phyloP scores from a whole-genome alignment of 805 yeast genomes.

The Cyberlindnera petersonii region DNA sequence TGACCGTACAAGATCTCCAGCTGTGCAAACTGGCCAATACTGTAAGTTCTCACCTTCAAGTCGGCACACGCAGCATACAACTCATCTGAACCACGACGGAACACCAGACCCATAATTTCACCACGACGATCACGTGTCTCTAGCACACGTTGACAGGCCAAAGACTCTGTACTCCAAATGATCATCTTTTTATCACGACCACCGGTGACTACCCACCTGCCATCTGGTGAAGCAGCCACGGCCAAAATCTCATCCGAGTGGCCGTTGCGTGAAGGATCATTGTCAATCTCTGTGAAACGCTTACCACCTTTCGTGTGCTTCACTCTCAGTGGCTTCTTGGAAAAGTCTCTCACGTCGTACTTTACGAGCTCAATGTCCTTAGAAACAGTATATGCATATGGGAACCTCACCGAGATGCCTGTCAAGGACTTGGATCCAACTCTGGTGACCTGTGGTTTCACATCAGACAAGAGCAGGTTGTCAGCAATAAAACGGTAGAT shows the following conservation, averaged over 20 bases:
- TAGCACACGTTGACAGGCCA: slow-evolving; percentile 71
- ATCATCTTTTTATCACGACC: slow-evolving; percentile 78
- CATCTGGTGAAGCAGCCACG: slow-evolving; percentile 83
- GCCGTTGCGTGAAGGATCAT: slow-evolving; percentile 57
- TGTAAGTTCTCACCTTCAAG: slow-evolving; percentile 81
- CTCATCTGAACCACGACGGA: slow-evolving; percentile 79
- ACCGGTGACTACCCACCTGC: slow-evolving; percentile 86
- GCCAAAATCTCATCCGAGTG: slow-evolving; percentile 75
- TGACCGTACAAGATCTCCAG: slow-evolving; percentile 92
- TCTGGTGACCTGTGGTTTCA: slow-evolving; percentile 44
- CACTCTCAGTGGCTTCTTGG: slow-evolving; percentile 59
- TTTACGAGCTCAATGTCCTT: slow-evolving; percentile 78
- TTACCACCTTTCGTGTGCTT: slow-evolving; percentile 67
- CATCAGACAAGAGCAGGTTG: slow-evolving; percentile 38
- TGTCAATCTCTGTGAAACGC: slow-evolving; percentile 32
- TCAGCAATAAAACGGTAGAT: slow-evolving; percentile 67
- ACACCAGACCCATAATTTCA: slow-evolving; percentile 65
- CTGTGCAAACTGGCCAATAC: slow-evolving; percentile 81
- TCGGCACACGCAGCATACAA: slow-evolving; percentile 92
- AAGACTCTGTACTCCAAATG: slow-evolving; percentile 80
- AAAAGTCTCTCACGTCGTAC: slow-evolving; percentile 60
- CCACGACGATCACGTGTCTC: slow-evolving; percentile 72
- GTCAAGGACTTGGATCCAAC: slow-evolving; percentile 61
- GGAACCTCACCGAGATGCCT: slow-evolving; percentile 34
- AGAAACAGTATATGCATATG: slow-evolving; percentile 69